Conservation (phyloP, 106 monocot genomes). For the Dendrobium chrysotoxum region DNA sequence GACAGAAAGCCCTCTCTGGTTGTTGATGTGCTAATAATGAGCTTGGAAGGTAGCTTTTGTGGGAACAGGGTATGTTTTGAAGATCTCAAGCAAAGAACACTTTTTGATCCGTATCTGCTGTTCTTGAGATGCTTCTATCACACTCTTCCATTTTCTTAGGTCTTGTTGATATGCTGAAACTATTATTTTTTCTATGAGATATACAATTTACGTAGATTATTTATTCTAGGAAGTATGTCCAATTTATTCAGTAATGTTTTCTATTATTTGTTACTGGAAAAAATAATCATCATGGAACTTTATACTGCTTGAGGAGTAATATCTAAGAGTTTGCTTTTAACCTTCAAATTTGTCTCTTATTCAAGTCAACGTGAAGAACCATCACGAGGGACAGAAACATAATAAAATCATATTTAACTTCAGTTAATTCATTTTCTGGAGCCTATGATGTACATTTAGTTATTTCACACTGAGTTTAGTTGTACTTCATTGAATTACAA, state of each 20-base stretch:
- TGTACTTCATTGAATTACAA: neutral
- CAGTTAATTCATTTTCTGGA: neutral
- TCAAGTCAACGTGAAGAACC: neutral
- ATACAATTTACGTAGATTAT: neutral
- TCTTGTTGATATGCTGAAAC: neutral
- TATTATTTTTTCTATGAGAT: neutral
- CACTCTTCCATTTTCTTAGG: neutral
- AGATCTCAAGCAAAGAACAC: neutral
- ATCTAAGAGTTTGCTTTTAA: neutral
- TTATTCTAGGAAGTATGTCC: neutral
- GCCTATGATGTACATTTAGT: too few species aligned
- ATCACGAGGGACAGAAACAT: neutral
- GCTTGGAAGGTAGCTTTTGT: slow-evolving; percentile 26
- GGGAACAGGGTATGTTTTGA: slow-evolving; percentile 49
- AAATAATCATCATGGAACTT: neutral
- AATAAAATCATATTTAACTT: neutral
- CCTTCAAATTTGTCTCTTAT: neutral
- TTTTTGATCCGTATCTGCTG: neutral
- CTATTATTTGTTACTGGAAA: neutral
- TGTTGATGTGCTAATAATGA: slow-evolving; percentile 34
- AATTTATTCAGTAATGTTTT: neutral
- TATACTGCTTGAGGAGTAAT: neutral
- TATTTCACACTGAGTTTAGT: too few species aligned
- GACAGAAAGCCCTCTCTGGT: slow-evolving; percentile 24
- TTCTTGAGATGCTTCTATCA: neutral